Evolutionary conservation across 768 basidiomycete genomes (phyloP), one percentile per base, ranked within the genome.

Genomic region (Rhodotorula kratochvilovae): DNA sequence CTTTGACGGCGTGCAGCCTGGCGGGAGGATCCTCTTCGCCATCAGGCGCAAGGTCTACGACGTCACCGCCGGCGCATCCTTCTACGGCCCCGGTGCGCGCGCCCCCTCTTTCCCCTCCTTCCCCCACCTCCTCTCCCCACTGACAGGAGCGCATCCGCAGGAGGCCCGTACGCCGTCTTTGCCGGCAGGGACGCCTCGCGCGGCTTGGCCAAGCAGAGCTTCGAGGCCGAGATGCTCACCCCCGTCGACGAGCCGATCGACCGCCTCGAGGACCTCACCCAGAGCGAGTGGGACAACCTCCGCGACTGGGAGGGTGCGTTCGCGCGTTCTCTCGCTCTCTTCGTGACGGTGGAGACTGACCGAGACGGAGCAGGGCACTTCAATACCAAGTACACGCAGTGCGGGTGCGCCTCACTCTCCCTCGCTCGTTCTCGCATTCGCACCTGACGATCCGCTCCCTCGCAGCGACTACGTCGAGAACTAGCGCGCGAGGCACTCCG

Each of bases 91-190:
- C 31, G 88, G 95, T 95, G 70, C 78, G 89, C 57, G 21, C 29
- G 50, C 42, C 33, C 15, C 36, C 23, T 12, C 64, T 3, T 36
- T 64, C 48, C 21, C 29, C 29, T 33, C 31, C 31, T 29, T 53
- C 42, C 55, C 46, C 43, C 12, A 42, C 56, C 15, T 3, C 31
- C 50, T 58, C 10, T 3, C 61, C 36, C 25, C 48, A n/a, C 50
- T n/a, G 10, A 35, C 13, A 25, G 5, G 23, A 12, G 3, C 35
- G 57, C 53, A 39, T 27, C 27, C n/a, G n/a, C 75, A 96, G 95
- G 88, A 77, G 95, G 94, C 0, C 91, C 93, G 86, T 97, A 97
- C 78, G 93, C 92, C 42, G 95, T 94, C 81, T 98, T 99, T 83
- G 94, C 96, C 5, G 96, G 95, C 11, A 82, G 94, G 60, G 95